phyloP scores from a whole-genome alignment of 306 rosid species.

The Sindora glabra region DNA sequence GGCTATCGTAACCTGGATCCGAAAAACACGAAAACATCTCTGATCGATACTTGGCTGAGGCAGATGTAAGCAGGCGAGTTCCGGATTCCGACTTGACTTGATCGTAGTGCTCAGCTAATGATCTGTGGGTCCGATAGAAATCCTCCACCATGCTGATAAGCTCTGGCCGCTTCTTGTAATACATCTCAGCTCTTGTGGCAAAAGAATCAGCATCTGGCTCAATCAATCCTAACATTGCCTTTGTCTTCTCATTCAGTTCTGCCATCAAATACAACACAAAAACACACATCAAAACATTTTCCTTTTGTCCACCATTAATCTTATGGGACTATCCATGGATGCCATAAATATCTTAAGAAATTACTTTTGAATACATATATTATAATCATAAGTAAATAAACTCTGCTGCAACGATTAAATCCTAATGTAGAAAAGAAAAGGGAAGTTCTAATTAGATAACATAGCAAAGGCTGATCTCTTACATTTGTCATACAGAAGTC shows the following conservation, averaged over 20 bases:
- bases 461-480: too few species aligned
- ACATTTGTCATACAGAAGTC: too few species aligned
- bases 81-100: conserved; percentile 58
- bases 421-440: too few species aligned
- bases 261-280: conserved; percentile 11
- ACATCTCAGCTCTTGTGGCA: conserved; percentile 87
- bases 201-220: conserved; percentile 88
- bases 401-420: too few species aligned
- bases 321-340: background rate
- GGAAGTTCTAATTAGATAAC: too few species aligned
- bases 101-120: conserved; percentile 67
- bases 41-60: conserved; percentile 33
- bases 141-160: conserved; percentile 76
- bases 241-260: conserved; percentile 70
- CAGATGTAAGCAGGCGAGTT: conserved; percentile 43
- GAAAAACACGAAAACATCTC: conserved; percentile 25
- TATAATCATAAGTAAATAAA: too few species aligned
- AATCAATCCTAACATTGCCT: conserved; percentile 52
- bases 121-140: conserved; percentile 69
- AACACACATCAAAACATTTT: background rate
- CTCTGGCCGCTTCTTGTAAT: conserved; percentile 77
- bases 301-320: background rate
- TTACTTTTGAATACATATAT: conserved; percentile 19
- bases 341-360: background rate
- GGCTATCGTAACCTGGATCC: conserved; percentile 45